Conservation (phyloP, 1,284 basidiomycete genomes). For the Ganoderma sp. region DNA sequence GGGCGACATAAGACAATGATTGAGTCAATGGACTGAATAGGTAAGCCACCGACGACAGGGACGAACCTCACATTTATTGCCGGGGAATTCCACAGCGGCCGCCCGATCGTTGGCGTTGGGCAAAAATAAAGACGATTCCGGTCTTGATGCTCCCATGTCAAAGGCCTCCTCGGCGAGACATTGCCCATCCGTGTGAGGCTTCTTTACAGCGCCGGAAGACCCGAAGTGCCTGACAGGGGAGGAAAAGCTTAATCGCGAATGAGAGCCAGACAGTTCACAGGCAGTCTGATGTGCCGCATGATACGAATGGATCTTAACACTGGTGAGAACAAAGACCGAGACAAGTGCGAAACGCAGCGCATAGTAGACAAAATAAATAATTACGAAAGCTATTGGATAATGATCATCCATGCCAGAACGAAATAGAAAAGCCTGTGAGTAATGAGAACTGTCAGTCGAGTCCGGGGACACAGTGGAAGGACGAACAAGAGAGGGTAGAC, state of each 20-base stretch:
- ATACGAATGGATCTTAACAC: neutral
- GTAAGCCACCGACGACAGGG: neutral
- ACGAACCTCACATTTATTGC: neutral
- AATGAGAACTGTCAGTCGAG: neutral
- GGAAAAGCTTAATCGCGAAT: neutral
- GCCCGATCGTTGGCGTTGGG: neutral
- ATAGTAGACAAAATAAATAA: conserved; percentile 8
- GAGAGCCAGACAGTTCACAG: neutral
- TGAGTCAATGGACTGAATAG: neutral
- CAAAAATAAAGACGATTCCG: neutral
- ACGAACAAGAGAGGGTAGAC: conserved; percentile 90
- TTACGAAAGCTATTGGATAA: conserved; percentile 64
- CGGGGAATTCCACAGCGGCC: neutral
- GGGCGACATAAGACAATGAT: neutral
- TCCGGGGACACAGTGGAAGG: neutral
- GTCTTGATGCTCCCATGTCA: conserved; percentile 2
- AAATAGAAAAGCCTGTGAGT: conserved; percentile 77
- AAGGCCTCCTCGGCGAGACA: conserved; percentile 1
- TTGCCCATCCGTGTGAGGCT: neutral
- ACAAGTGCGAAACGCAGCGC: neutral
- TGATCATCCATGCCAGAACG: conserved; percentile 92
- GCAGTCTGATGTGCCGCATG: neutral
- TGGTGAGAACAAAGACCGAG: neutral
- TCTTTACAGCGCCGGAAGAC: neutral
- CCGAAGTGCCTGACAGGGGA: neutral